These are phyloP conservation scores for Cichorium intybus DNA, from an alignment of 140 eudicot species.

Conservation along the genomic window DNA sequence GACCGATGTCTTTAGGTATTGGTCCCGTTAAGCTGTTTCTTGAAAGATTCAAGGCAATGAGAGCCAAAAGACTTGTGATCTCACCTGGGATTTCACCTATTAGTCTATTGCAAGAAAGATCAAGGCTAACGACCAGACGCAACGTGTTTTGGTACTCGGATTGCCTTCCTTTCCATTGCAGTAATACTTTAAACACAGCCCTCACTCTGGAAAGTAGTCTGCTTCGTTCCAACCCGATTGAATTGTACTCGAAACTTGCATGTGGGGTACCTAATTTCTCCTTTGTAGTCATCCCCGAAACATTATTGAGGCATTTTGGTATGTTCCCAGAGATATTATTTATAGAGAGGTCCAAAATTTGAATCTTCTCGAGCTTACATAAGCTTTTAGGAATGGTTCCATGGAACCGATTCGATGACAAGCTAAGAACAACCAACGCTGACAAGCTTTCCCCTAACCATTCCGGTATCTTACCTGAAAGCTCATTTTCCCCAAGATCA, in stretches of 20 bases:
- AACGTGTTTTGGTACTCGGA: conserved; percentile 33
- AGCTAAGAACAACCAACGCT: conserved; percentile 34
- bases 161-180: conserved; percentile 40
- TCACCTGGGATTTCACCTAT: conserved; percentile 31
- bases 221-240: conserved; percentile 14
- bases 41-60: conserved; percentile 37
- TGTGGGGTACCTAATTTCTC: not conserved
- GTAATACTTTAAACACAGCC: conserved; percentile 20
- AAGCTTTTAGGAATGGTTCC: conserved; percentile 41
- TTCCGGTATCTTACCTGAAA: conserved; percentile 39
- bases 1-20: conserved; percentile 24
- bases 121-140: conserved; percentile 32
- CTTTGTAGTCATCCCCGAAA: conserved; percentile 17
- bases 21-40: conserved; percentile 30
- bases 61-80: conserved; percentile 22
- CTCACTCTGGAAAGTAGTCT: conserved; percentile 6
- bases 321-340: conserved; percentile 30
- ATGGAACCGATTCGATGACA: conserved; percentile 30
- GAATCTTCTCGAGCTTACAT: conserved; percentile 37
- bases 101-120: conserved; percentile 40
- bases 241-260: conserved; percentile 20
- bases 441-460: conserved; percentile 45
- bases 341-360: conserved; percentile 37
- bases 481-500: conserved; percentile 43
- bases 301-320: conserved; percentile 31